Evolutionary conservation across 768 basidiomycete species (phyloP).

Genomic region (Mycena rosella): DNA sequence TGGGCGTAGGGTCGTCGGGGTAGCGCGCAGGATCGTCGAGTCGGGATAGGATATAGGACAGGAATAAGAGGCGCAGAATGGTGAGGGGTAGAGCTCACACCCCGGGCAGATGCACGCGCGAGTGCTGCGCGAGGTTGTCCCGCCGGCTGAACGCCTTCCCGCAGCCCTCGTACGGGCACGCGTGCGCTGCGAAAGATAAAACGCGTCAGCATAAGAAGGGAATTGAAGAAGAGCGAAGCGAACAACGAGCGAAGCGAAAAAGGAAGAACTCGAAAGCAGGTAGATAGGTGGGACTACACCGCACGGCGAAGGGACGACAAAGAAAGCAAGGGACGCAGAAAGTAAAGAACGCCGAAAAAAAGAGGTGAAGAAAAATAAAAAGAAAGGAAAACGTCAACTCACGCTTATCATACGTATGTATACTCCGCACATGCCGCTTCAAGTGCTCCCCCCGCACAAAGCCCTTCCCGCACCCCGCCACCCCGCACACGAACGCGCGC

Average conservation of each 20-base stretch:
- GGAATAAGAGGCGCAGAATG: no score
- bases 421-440: constrained; percentile 65
- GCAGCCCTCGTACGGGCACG: constrained; percentile 33
- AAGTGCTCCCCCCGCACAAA: constrained; percentile 69
- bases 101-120: constrained; percentile 25
- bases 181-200: constrained; percentile 4
- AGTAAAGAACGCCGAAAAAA: constrained; percentile 39
- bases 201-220: background rate
- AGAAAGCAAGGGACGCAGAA: background rate
- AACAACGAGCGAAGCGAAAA: no score
- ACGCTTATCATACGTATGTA: constrained; percentile 74
- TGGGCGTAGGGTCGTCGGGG: no score
- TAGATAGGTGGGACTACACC: no score
- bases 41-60: no score
- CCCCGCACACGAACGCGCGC: constrained; percentile 59
- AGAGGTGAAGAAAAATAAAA: no score
- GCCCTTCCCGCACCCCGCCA: constrained; percentile 65
- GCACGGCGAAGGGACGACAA: background rate
- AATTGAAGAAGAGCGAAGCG: no score
- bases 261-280: no score
- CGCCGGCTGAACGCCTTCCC: constrained; percentile 37
- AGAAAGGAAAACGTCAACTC: no score
- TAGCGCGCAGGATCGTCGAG: no score
- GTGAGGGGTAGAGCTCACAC: no score
- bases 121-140: constrained; percentile 39